phyloP scores from a whole-genome alignment of 345 rosid species.

The Eutrema yunnanense region DNA sequence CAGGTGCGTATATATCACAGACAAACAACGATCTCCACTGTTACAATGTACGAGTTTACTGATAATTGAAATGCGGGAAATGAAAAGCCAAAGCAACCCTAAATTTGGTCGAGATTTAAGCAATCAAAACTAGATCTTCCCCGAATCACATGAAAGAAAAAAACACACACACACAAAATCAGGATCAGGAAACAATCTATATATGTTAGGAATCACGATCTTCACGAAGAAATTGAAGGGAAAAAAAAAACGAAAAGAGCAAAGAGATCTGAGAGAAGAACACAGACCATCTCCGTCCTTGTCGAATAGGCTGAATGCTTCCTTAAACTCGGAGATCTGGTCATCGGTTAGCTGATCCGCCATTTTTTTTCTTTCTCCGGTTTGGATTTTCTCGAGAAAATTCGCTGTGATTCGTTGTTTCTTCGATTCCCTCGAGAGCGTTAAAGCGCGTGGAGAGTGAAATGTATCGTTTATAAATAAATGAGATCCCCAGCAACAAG shows the following conservation, averaged over 20 bases:
- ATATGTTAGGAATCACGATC: background rate
- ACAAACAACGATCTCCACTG: background rate
- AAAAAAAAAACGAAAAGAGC: background rate
- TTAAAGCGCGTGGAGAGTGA: constrained; percentile 10
- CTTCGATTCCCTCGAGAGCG: background rate
- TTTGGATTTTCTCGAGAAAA: background rate
- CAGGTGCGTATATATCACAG: background rate
- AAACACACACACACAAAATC: background rate
- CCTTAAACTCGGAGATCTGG: constrained; percentile 38
- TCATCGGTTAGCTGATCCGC: constrained; percentile 48
- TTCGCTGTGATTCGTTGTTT: background rate
- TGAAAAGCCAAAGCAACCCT: background rate
- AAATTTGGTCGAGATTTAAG: background rate
- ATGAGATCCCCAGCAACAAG: background rate
- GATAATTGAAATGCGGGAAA: background rate
- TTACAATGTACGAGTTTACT: background rate
- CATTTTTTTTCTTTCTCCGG: constrained; percentile 5
- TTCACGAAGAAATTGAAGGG: background rate
- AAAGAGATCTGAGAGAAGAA: constrained; percentile 18
- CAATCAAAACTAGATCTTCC: background rate
- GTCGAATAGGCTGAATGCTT: constrained; percentile 31
- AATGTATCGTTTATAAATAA: background rate
- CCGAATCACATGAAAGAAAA: background rate
- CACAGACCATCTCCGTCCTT: constrained; percentile 47
- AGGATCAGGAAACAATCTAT: background rate